Evolutionary conservation across 1,284 basidiomycete genomes (phyloP), one percentile per base, ranked within the genome.

Genomic region (Neolentinus lepideus): DNA sequence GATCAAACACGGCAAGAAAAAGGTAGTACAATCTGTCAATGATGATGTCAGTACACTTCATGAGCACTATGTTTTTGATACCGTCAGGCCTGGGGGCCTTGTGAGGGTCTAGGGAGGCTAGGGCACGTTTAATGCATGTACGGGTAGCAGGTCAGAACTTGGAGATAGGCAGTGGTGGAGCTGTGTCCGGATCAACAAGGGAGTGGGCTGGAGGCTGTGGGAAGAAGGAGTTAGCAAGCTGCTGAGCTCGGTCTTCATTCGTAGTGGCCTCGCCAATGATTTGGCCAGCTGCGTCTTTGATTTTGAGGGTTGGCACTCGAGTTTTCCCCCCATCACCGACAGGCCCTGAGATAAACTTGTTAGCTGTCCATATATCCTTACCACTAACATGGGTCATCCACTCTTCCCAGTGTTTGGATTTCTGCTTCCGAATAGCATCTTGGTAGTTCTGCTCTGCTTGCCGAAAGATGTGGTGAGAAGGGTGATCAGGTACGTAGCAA

Each of bases 21-120:
- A 75, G 62, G 3, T 46, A 55, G 3, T 59, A 61, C 1, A 75
- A 58, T 19, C 60, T 55, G 1, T 62, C 63, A 1, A 65, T 50
- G 0, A 77, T 60, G 0, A 64, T 19, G 12, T 68, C 62, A 0
- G 51, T 38, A 31, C 60, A 66, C 1, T 69, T 31, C 16, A 54
- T 66, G 51, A 69, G 62, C 1, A 75, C 68, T 10, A 64, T 59
- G 55, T 76, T 77, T 0, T 71, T 66, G 6, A 72, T 64, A 0
- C 64, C 64, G 43, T 71, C 70, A 0, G 69, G 67, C 0, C 71
- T 68, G 0, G 70, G 63, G 0, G 70, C 75, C 48, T 78, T 78
- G 63, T 66, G 69, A 0, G 67, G 63, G 1, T 57, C 57, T 0
- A 67, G 59, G 0, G 58, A 52, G 1, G 6, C 19, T 1, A 63